Conservation (phyloP, 306 rosid genomes). For the Aeschynomene evenia region DNA sequence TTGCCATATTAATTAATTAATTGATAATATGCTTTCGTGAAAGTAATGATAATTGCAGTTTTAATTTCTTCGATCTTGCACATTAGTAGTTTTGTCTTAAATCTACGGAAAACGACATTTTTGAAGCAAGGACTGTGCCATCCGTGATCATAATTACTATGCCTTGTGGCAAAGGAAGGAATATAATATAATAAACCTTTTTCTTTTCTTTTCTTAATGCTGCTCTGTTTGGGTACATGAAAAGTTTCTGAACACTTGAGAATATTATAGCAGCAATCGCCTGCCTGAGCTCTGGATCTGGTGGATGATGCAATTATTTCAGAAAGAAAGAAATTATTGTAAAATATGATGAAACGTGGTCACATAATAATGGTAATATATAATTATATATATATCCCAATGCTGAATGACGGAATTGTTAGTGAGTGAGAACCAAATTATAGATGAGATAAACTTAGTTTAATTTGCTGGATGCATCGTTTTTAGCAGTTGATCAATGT, state of each 20-base stretch:
- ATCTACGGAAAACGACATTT: slow-evolving; percentile 13
- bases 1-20: slow-evolving; percentile 4
- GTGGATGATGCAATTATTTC: not conserved
- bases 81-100: slow-evolving; percentile 15
- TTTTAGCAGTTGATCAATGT: slow-evolving; percentile 32
- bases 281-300: not conserved
- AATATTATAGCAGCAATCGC: not conserved
- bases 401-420: not conserved
- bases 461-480: slow-evolving; percentile 10
- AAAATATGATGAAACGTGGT: not conserved
- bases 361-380: too few relatives aligned
- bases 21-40: slow-evolving; percentile 31
- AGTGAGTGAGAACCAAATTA: not conserved
- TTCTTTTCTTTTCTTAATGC: too few relatives aligned
- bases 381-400: not conserved
- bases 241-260: slow-evolving; percentile 12
- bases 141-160: not conserved
- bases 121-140: slow-evolving; percentile 14
- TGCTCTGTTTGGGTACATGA: slow-evolving; percentile 9
- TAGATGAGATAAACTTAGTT: not conserved
- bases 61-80: slow-evolving; percentile 12
- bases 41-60: slow-evolving; percentile 25
- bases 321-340: not conserved
- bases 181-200: not conserved
- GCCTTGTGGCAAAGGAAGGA: not conserved